phyloP scores from a whole-genome alignment of 495 filamentous ascomycete genomes.

The Aspergillus ostianus region DNA sequence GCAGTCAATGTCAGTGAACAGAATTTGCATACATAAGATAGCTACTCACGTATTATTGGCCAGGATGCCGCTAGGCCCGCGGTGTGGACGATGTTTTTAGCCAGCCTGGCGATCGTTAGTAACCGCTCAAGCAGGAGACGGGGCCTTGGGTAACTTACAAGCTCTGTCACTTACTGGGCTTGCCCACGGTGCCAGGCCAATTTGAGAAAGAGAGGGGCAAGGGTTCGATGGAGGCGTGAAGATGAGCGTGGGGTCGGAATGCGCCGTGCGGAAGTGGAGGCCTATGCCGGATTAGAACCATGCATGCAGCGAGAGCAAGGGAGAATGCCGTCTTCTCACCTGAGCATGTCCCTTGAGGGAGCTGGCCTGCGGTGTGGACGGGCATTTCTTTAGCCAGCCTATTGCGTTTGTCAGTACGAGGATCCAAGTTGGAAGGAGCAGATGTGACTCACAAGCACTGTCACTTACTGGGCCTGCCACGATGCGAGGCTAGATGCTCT shows the following conservation, averaged over 20 bases:
- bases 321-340: neutral
- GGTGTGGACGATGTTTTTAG: slow-evolving; percentile 11
- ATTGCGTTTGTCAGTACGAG: neutral
- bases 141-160: slow-evolving; percentile 6
- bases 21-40: no score
- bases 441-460: neutral
- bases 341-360: neutral
- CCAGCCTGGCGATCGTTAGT: slow-evolving; percentile 9
- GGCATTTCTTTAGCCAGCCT: neutral
- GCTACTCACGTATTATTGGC: neutral
- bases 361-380: neutral
- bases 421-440: neutral
- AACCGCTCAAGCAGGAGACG: neutral
- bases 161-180: slow-evolving; percentile 15
- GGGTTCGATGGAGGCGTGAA: neutral
- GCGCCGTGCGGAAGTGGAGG: neutral
- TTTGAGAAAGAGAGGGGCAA: neutral
- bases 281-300: neutral
- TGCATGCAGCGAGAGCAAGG: neutral
- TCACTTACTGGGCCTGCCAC: slow-evolving; percentile 7
- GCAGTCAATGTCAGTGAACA: no score
- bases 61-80: neutral
- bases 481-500: neutral
- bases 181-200: slow-evolving; percentile 9
- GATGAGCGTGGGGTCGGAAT: no score